phyloP scores from a whole-genome alignment of 176 grass and related monocot species.

The Stipa capillata region DNA sequence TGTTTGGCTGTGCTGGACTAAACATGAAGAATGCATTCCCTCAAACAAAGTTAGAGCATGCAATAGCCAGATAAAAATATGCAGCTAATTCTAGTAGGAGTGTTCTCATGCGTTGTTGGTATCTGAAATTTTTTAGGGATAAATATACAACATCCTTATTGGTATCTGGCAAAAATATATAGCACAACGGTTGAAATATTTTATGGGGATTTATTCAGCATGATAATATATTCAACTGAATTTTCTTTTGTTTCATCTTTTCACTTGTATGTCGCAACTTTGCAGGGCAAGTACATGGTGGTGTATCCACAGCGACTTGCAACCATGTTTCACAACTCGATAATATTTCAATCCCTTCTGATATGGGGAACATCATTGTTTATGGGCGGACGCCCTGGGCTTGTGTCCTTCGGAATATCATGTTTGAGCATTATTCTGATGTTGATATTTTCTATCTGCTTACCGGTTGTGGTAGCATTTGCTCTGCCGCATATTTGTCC shows the following conservation, averaged over 20 bases:
- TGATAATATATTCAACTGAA: neutral
- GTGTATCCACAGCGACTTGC: constrained; percentile 70
- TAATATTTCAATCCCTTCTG: constrained; percentile 89
- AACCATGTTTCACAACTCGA: constrained; percentile 81
- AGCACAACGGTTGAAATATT: neutral
- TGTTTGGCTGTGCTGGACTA: neutral
- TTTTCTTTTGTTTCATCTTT: neutral
- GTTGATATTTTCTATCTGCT: constrained; percentile 57
- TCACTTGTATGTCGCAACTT: neutral
- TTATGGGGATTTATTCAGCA: neutral
- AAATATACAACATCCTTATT: neutral
- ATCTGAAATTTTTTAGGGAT: neutral
- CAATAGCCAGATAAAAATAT: neutral
- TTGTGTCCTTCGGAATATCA: constrained; percentile 67
- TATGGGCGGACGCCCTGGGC: constrained; percentile 67
- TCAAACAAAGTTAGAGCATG: neutral
- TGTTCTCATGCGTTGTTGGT: neutral
- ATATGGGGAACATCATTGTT: constrained; percentile 82
- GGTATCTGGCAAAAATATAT: constrained; percentile 1
- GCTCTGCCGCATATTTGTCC: constrained; percentile 53
- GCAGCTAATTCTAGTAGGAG: neutral
- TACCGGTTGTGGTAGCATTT: constrained; percentile 64
- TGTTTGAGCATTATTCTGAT: constrained; percentile 76
- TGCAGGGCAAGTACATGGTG: constrained; percentile 97
- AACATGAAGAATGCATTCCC: neutral